A percentile compares a stretch with the other conserved stretches of the same genome.
Conservation (phyloP, 306 rosid species). For the Coriaria nepalensis region DNA sequence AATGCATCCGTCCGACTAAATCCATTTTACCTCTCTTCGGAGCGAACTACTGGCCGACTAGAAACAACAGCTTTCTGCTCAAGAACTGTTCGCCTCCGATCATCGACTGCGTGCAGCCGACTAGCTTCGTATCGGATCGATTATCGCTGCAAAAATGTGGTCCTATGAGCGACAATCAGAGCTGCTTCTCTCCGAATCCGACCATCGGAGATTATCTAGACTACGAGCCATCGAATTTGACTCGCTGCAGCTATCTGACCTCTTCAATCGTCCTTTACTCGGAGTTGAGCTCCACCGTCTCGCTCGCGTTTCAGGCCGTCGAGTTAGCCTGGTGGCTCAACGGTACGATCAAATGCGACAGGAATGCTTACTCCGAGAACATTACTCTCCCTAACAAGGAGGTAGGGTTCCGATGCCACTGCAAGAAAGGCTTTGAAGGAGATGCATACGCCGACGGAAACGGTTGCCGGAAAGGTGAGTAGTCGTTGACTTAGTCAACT, state of each 20-base stretch:
- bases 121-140: constrained; percentile 18
- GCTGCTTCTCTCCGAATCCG: constrained; percentile 28
- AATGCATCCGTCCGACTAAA: constrained; percentile 29
- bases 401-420: constrained; percentile 42
- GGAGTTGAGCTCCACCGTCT: constrained; percentile 11
- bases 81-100: constrained; percentile 19
- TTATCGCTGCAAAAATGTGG: constrained; percentile 12
- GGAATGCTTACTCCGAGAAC: constrained; percentile 6
- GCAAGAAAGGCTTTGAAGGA: constrained; percentile 39
- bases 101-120: constrained; percentile 29
- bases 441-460: constrained; percentile 42
- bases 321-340: constrained; percentile 77
- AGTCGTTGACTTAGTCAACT: constrained; percentile 5
- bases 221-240: background rate
- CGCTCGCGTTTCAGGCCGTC: constrained; percentile 36
- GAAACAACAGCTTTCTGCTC: constrained; percentile 44
- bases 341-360: constrained; percentile 18
- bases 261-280: constrained; percentile 31
- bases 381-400: background rate
- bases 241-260: constrained; percentile 33
- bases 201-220: constrained; percentile 4
- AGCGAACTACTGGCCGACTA: constrained; percentile 22
- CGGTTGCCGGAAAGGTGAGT: constrained; percentile 71
- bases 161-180: constrained; percentile 16
- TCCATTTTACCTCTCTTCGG: constrained; percentile 28